Evolutionary conservation across 2,329 filamentous ascomycete genomes (phyloP).

Genomic region (Aspergillus brunneoviolaceus): DNA sequence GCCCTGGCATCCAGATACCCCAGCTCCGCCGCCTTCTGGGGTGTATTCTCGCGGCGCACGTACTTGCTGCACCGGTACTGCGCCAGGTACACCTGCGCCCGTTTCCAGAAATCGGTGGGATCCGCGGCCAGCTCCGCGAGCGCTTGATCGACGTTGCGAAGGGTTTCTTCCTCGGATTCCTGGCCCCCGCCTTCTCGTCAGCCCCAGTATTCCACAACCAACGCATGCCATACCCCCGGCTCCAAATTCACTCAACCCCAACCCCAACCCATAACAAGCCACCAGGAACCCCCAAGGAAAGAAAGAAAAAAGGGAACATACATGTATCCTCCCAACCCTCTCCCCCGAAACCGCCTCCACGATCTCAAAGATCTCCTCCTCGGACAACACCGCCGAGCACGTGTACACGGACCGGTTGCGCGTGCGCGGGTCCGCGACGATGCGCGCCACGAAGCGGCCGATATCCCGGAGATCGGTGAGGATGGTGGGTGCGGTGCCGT

Average conservation of each 20-base stretch:
- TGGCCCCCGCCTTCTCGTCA: too few relatives aligned
- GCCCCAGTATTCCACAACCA: too few relatives aligned
- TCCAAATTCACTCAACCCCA: too few relatives aligned
- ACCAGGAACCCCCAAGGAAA: too few relatives aligned
- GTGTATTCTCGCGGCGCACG: slow-evolving; percentile 50
- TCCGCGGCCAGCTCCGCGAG: not conserved
- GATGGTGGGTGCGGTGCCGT: not conserved
- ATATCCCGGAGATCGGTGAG: slow-evolving; percentile 2
- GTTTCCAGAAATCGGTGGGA: not conserved
- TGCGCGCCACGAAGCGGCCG: slow-evolving; percentile 3
- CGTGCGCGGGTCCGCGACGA: slow-evolving; percentile 3
- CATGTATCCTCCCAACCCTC: not conserved
- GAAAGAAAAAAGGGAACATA: not conserved
- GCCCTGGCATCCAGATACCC: slow-evolving; percentile 51
- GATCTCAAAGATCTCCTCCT: slow-evolving; percentile 2
- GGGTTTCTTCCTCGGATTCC: not conserved
- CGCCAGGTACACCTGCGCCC: not conserved
- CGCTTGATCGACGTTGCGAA: not conserved
- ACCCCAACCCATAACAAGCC: too few relatives aligned
- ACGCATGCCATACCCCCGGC: too few relatives aligned
- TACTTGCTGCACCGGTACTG: slow-evolving; percentile 44
- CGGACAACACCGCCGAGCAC: not conserved
- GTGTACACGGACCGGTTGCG: slow-evolving; percentile 4
- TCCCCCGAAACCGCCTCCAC: slow-evolving; percentile 6
- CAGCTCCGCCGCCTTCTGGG: slow-evolving; percentile 50